Evolutionary conservation across 768 basidiomycete species (phyloP).

Genomic region (Trametes sanguinea): DNA sequence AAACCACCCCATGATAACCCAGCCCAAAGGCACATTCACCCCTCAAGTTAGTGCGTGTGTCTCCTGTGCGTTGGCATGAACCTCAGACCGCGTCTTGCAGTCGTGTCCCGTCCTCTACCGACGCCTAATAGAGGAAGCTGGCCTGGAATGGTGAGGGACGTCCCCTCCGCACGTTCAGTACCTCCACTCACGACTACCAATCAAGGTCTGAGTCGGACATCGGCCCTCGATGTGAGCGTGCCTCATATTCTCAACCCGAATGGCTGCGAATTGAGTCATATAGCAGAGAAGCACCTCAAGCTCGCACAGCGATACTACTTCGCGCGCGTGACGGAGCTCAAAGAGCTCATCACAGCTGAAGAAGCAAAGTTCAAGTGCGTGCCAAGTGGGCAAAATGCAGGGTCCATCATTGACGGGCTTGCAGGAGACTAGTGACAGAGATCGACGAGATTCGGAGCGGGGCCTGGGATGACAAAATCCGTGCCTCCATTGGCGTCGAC

Average conservation of each 20-base stretch:
- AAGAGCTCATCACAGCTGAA: conserved; percentile 67
- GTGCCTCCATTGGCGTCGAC: conserved; percentile 15
- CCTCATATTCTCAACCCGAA: background rate
- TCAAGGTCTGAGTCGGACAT: conserved; percentile 51
- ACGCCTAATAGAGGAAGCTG: conserved; percentile 67
- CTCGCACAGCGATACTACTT: conserved; percentile 79
- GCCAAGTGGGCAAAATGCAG: too few species aligned
- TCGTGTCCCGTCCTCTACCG: conserved; percentile 69
- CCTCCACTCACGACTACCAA: background rate
- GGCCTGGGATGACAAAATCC: conserved; percentile 58
- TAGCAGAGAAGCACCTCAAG: conserved; percentile 64
- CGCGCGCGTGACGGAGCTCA: conserved; percentile 69
- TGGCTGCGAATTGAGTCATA: conserved; percentile 12
- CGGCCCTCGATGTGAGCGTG: conserved; percentile 48
- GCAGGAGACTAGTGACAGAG: conserved; percentile 66
- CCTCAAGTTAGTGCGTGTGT: conserved; percentile 52
- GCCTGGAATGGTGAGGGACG: conserved; percentile 57
- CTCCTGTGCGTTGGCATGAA: background rate
- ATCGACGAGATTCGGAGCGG: conserved; percentile 77
- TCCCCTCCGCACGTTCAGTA: background rate
- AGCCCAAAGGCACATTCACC: conserved; percentile 67
- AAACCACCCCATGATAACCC: conserved; percentile 67
- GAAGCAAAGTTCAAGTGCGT: conserved; percentile 79
- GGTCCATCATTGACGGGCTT: too few species aligned
- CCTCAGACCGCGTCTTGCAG: conserved; percentile 40